These are phyloP conservation scores for Penicillium cinerascens DNA, from an alignment of 495 filamentous ascomycete genomes.

Conservation along the genomic window DNA sequence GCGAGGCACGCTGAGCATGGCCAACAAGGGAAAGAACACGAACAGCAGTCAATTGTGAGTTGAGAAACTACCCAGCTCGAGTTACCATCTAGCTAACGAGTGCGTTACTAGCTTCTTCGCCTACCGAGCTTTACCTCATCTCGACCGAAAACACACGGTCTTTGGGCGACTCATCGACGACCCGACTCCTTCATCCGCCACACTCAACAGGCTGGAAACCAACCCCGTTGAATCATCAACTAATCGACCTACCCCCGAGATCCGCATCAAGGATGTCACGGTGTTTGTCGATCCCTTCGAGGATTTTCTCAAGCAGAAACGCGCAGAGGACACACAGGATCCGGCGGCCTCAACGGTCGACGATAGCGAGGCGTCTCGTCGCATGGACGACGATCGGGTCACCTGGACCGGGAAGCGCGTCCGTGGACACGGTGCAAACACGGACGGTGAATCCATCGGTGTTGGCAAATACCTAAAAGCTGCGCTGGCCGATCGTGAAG, in stretches of 20 bases:
- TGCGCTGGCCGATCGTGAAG: conserved; percentile 44
- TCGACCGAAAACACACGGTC: conserved; percentile 94
- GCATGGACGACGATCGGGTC: conserved; percentile 79
- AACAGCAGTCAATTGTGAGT: conserved; percentile 83
- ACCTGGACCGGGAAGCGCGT: conserved; percentile 92
- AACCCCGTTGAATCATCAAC: conserved; percentile 62
- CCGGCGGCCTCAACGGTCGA: conserved; percentile 31
- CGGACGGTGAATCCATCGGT: conserved; percentile 35
- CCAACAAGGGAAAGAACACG: conserved; percentile 97
- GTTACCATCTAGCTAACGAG: conserved; percentile 1
- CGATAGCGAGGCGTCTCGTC: conserved; percentile 43
- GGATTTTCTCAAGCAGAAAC: conserved; percentile 65
- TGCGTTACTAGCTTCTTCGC: conserved; percentile 64
- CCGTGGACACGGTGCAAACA: conserved; percentile 51
- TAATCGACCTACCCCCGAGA: conserved; percentile 68
- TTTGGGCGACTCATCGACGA: conserved; percentile 84
- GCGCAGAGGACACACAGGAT: conserved; percentile 46
- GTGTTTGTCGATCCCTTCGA: conserved; percentile 95
- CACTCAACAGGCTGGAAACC: conserved; percentile 69
- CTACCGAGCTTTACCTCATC: conserved; percentile 75
- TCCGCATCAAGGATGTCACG: conserved; percentile 75
- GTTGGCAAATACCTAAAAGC: conserved; percentile 82
- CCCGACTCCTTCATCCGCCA: conserved; percentile 52
- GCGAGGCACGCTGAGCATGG: conserved; percentile 85
- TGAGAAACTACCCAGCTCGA: background rate